Evolutionary conservation across 208 protist genomes (phyloP).

Genomic region (Acanthamoeba royreba): DNA sequence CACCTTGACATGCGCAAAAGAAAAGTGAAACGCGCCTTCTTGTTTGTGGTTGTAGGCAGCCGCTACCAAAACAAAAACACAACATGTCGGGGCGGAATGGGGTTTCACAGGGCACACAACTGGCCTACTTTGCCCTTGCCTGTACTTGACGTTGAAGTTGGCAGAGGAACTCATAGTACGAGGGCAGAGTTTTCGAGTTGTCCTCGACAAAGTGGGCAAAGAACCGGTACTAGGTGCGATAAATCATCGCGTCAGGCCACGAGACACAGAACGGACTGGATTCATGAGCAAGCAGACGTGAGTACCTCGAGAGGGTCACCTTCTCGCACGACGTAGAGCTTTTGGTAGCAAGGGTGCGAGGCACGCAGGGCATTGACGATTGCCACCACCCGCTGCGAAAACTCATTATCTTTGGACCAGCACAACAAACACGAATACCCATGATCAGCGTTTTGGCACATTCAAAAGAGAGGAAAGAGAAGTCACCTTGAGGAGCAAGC

Average conservation of each 20-base stretch:
- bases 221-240: slow-evolving; percentile 24
- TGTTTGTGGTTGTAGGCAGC: no score
- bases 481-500: not conserved
- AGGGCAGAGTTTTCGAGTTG: slow-evolving; percentile 2
- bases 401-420: not conserved
- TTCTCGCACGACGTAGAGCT: slow-evolving; percentile 29
- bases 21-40: no score
- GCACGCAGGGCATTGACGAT: slow-evolving; percentile 17
- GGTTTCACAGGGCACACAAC: not conserved
- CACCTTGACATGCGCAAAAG: no score
- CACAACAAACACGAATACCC: not conserved
- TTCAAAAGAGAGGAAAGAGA: not conserved
- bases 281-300: not conserved
- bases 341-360: not conserved
- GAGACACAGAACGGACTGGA: not conserved
- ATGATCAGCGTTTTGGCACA: not conserved
- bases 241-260: not conserved
- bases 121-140: not conserved
- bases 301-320: not conserved
- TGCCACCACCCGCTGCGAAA: not conserved
- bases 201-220: slow-evolving; percentile 18
- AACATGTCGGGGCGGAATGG: no score
- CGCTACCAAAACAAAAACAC: no score
- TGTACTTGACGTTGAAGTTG: slow-evolving; percentile 37
- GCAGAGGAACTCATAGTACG: slow-evolving; percentile 36